Conservation (phyloP, 306 rosid species). For the Alnus glutinosa region DNA sequence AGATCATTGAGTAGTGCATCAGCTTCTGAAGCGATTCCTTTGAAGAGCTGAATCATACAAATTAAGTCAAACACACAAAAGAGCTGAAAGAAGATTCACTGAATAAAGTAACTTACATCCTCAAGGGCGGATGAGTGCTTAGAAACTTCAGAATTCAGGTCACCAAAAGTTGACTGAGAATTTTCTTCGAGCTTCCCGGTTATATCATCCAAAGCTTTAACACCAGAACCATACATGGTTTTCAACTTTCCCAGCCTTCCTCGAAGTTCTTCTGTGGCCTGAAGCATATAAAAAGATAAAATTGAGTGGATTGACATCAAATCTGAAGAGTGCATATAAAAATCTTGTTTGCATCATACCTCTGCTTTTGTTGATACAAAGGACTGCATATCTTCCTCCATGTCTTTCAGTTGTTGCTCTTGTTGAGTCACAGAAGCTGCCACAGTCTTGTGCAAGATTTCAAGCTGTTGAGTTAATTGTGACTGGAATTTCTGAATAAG, state of each 20-base stretch:
- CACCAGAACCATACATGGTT: constrained; percentile 79
- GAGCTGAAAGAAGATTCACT: not conserved
- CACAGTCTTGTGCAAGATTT: constrained; percentile 86
- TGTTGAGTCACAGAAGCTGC: constrained; percentile 88
- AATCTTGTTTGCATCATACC: constrained; percentile 45
- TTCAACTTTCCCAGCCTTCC: constrained; percentile 71
- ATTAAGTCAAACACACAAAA: constrained; percentile 36
- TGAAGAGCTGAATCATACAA: constrained; percentile 71
- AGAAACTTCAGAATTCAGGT: constrained; percentile 85
- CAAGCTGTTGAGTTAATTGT: constrained; percentile 88
- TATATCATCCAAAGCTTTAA: constrained; percentile 72
- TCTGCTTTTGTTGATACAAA: constrained; percentile 77
- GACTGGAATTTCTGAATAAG: constrained; percentile 79
- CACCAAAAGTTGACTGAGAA: constrained; percentile 75
- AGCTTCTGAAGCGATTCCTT: constrained; percentile 94
- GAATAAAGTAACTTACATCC: constrained; percentile 52
- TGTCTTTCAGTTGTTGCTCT: constrained; percentile 81
- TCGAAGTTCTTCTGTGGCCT: constrained; percentile 94
- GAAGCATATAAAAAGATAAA: constrained; percentile 30
- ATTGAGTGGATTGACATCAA: not conserved
- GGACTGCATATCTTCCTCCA: constrained; percentile 95
- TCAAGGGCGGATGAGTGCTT: constrained; percentile 88
- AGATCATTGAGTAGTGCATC: constrained; percentile 82
- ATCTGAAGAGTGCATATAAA: constrained; percentile 15
- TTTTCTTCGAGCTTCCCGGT: constrained; percentile 83